A percentile compares a stretch with the other conserved stretches of the same genome.
Conservation (phyloP, 2,329 filamentous ascomycete species). For the Hirsutella thompsonii region DNA sequence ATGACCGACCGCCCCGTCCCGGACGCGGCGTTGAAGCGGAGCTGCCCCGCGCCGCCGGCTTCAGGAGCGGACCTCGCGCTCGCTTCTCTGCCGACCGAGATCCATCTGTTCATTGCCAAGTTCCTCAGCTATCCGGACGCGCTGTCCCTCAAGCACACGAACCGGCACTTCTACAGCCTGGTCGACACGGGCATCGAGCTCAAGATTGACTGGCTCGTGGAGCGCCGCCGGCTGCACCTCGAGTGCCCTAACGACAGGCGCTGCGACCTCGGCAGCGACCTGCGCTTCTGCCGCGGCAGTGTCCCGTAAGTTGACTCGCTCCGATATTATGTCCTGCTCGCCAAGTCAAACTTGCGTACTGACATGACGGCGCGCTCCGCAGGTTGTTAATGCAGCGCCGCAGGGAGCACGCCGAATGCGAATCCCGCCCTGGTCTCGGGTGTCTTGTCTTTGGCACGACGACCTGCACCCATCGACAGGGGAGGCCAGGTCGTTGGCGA, state of each 20-base stretch:
- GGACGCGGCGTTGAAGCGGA: not conserved
- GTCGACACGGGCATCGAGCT: slow-evolving; percentile 53
- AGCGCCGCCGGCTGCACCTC: slow-evolving; percentile 48
- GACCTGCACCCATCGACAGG: slow-evolving; percentile 30
- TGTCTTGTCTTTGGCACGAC: slow-evolving; percentile 40
- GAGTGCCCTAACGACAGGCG: slow-evolving; percentile 48
- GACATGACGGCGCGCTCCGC: slow-evolving; percentile 2
- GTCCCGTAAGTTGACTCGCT: slow-evolving; percentile 33
- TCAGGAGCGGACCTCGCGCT: not conserved
- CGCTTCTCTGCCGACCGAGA: slow-evolving; percentile 43
- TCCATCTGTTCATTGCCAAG: slow-evolving; percentile 49
- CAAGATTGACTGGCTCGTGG: slow-evolving; percentile 57
- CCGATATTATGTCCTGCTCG: too few species aligned
- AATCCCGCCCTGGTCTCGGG: slow-evolving; percentile 41
- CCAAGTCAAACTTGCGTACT: not conserved
- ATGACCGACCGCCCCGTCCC: not conserved
- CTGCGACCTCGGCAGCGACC: slow-evolving; percentile 46
- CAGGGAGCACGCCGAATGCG: slow-evolving; percentile 48
- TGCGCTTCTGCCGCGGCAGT: slow-evolving; percentile 46
- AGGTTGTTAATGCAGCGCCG: slow-evolving; percentile 46
- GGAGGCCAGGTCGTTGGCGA: slow-evolving; percentile 30
- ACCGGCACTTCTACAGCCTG: slow-evolving; percentile 46
- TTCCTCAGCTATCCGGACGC: slow-evolving; percentile 58
- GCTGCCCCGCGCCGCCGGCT: not conserved
- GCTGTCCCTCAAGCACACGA: slow-evolving; percentile 55